phyloP scores from a whole-genome alignment of 75 land plant species.

The Pinus taeda region DNA sequence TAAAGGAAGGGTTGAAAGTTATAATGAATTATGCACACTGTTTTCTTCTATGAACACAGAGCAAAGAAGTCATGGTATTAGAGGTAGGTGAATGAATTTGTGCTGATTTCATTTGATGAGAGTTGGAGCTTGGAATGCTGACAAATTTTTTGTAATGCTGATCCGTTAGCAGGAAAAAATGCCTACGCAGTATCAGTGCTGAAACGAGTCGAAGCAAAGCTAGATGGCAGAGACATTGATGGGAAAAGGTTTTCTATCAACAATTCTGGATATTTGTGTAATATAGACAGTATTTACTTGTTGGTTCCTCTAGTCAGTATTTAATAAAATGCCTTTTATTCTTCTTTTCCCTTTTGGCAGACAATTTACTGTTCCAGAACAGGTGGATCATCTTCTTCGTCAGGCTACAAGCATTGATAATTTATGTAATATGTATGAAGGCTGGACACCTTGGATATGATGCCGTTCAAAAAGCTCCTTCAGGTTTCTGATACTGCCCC shows the following conservation, averaged over 20 bases:
- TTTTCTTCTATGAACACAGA: conserved; percentile 15
- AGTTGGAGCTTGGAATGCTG: background rate
- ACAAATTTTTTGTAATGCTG: background rate
- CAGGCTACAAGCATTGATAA: conserved; percentile 95
- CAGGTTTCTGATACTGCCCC: background rate
- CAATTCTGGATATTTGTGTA: background rate
- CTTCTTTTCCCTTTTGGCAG: conserved; percentile 35
- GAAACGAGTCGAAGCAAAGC: conserved; percentile 76
- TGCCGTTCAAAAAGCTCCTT: background rate
- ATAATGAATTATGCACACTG: background rate
- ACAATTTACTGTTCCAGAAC: conserved; percentile 69
- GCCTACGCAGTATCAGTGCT: conserved; percentile 90
- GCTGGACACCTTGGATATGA: conserved; percentile 99
- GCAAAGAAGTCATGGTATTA: conserved; percentile 14
- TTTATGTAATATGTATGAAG: conserved; percentile 99
- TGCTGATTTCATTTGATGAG: background rate
- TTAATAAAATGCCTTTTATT: background rate
- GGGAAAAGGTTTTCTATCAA: conserved; percentile 57
- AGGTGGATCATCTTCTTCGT: conserved; percentile 86
- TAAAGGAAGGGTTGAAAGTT: conserved; percentile 8
- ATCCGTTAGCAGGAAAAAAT: conserved; percentile 61
- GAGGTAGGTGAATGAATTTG: conserved; percentile 27
- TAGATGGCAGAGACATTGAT: conserved; percentile 77
- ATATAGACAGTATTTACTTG: background rate
- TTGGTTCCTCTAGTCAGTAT: background rate